These are phyloP conservation scores for Guillardia theta DNA, from an alignment of 78 protist genomes.

Conservation along the genomic window DNA sequence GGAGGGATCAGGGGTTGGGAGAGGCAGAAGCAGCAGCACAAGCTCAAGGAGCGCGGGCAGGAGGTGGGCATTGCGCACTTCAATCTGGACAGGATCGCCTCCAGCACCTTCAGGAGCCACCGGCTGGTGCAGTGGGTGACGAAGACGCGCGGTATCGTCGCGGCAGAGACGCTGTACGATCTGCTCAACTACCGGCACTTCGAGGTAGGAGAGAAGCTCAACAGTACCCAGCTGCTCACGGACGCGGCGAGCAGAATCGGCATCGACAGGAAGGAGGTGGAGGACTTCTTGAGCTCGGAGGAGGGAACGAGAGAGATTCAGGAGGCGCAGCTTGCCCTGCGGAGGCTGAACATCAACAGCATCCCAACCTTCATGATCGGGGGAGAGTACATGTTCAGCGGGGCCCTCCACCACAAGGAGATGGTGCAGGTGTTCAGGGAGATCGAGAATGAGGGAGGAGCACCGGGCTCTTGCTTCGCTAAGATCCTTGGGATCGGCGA, in stretches of 20 bases:
- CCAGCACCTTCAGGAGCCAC: background rate
- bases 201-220: background rate
- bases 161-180: background rate
- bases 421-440: no score
- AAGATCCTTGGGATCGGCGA: no score
- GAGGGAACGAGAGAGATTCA: background rate
- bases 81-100: background rate
- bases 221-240: background rate
- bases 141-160: background rate
- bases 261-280: background rate
- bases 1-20: background rate
- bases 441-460: no score
- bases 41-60: background rate
- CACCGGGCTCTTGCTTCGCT: no score
- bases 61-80: background rate
- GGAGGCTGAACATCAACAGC: background rate
- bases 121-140: background rate
- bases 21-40: background rate
- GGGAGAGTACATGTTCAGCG: no score
- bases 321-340: background rate
- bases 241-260: background rate
- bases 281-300: background rate
- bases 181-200: background rate
- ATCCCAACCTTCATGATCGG: background rate
- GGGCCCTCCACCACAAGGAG: no score